A percentile compares a stretch with the other conserved stretches of the same genome.
phyloP scores from a whole-genome alignment of 768 basidiomycete species.

The Trametes gibbosa region DNA sequence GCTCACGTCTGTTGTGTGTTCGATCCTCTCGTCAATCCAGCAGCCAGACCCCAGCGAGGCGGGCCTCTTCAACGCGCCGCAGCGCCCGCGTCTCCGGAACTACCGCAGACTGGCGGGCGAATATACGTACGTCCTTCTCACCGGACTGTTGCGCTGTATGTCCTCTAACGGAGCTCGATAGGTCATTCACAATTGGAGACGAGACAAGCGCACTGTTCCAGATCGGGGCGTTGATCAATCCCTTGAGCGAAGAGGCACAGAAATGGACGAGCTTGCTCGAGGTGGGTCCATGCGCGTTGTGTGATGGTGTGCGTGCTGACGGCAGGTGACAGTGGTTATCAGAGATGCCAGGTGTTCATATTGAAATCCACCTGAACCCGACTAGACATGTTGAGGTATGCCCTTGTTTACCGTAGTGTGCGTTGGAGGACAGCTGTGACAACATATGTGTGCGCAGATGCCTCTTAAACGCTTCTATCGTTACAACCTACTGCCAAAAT shows the following conservation, averaged over 20 bases:
- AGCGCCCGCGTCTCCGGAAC: conserved; percentile 53
- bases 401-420: too few species aligned
- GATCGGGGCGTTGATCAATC: conserved; percentile 76
- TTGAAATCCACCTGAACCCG: conserved; percentile 83
- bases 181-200: conserved; percentile 70
- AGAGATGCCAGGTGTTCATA: conserved; percentile 58
- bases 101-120: conserved; percentile 60
- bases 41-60: conserved; percentile 70
- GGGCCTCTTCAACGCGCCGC: conserved; percentile 68
- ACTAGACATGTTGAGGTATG: conserved; percentile 62
- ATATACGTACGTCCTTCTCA: conserved; percentile 55
- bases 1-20: conserved; percentile 62
- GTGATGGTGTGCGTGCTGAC: not conserved
- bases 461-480: conserved; percentile 94
- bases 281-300: conserved; percentile 38
- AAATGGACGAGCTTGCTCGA: conserved; percentile 80
- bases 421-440: too few species aligned
- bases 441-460: conserved; percentile 43
- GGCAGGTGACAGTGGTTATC: conserved; percentile 55
- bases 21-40: conserved; percentile 69
- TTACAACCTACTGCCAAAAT: conserved; percentile 56
- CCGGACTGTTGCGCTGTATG: conserved; percentile 1
- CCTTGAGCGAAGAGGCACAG: conserved; percentile 80
- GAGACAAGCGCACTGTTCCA: conserved; percentile 63
- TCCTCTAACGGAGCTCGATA: conserved; percentile 30